Evolutionary conservation across 2,329 filamentous ascomycete genomes (phyloP), one percentile per base, ranked within the genome.

Genomic region (Phialophora tarda): DNA sequence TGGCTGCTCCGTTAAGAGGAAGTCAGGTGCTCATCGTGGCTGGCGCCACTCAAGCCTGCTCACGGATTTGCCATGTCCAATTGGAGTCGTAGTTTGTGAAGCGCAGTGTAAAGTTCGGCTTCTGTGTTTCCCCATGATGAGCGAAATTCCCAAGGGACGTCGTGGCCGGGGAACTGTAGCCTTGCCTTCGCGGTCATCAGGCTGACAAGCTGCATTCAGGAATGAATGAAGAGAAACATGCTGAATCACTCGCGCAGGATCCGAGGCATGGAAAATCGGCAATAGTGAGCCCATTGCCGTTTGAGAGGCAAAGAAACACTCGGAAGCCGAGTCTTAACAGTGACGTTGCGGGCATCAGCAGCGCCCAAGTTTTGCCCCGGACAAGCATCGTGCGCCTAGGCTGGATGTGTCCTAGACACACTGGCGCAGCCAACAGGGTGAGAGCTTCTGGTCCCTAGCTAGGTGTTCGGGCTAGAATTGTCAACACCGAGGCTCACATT

Each of bases 401-500:
- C 41, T 32, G 7, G 21, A 23, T 21, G 5, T 17, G n/a, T 7
- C 57, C 10, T 30, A 34, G 38, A 44, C 38, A n/a, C 17, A 2
- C 14, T 21, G 32, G 12, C 32, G 32, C 32, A 44, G 38, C 38
- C 38, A 44, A 44, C 38, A 7, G 17, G 38, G 14, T 44, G 38
- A 44, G 8, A 8, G 17, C 38, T n/a, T 7, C 38, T n/a, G 38
- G 53, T 55, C 26, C 53, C 51, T 55, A 30, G 28, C 7, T 32
- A 5, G 24, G 17, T 17, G 34, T 53, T 53, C 59, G 59, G 59
- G 26, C 48, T 30, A 24, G 21, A 5, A 28, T 50, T 32, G 48
- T 56, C 60, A 64, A 64, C 63, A 59, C 67, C 67, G 67, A 69
- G 64, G 64, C 59, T 65, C 62, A 57, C 47, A 55, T 55, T 53